These are phyloP conservation scores for Sarocladium strictum DNA, from an alignment of 2,329 filamentous ascomycete genomes.

Conservation along the genomic window DNA sequence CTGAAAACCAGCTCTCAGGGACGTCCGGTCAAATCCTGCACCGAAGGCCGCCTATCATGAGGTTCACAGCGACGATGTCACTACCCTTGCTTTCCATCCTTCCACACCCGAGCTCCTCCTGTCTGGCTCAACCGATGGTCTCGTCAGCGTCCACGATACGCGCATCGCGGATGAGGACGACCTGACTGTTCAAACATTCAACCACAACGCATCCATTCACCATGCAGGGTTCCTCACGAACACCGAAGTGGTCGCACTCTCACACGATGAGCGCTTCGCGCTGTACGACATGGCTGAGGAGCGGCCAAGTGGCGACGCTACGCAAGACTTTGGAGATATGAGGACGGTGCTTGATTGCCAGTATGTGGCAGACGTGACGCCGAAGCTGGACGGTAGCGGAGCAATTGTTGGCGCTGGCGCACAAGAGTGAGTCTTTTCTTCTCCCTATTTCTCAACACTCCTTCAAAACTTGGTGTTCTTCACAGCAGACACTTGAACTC, in stretches of 20 bases:
- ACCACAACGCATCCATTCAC: slow-evolving; percentile 69
- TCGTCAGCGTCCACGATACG: slow-evolving; percentile 72
- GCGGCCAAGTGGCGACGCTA: slow-evolving; percentile 51
- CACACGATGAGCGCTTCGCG: slow-evolving; percentile 72
- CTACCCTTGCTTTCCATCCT: slow-evolving; percentile 54
- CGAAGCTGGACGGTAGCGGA: slow-evolving; percentile 51
- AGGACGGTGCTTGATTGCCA: slow-evolving; percentile 60
- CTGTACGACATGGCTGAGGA: slow-evolving; percentile 65
- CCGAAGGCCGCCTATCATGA: slow-evolving; percentile 53
- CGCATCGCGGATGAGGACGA: slow-evolving; percentile 69
- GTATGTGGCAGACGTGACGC: slow-evolving; percentile 65
- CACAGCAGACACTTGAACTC: not conserved
- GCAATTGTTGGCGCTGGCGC: slow-evolving; percentile 60
- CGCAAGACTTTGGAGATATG: slow-evolving; percentile 61
- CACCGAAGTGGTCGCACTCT: slow-evolving; percentile 64
- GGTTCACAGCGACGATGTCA: slow-evolving; percentile 63
- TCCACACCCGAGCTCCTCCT: slow-evolving; percentile 55
- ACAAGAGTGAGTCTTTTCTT: slow-evolving; percentile 51
- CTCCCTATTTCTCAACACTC: not conserved
- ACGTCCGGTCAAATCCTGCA: slow-evolving; percentile 43
- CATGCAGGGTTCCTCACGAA: slow-evolving; percentile 63
- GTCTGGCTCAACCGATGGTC: slow-evolving; percentile 73
- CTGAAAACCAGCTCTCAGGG: slow-evolving; percentile 38
- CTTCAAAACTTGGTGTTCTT: no score
- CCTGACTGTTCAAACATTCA: slow-evolving; percentile 70